phyloP scores from a whole-genome alignment of 306 rosid genomes.

The Vigna reflexopilosa region DNA sequence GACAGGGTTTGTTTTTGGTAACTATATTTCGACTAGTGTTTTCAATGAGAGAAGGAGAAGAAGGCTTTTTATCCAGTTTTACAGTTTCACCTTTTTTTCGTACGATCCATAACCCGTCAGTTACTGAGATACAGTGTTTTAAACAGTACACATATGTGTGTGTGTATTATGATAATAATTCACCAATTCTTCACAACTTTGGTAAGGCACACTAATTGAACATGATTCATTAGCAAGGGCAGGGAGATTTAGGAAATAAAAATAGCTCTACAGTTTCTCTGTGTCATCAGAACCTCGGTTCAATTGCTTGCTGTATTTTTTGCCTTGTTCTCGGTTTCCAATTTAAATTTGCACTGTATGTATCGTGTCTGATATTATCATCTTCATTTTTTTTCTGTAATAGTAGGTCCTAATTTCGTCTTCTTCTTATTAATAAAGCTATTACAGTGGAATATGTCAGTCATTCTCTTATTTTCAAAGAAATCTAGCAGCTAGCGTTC shows the following conservation, averaged over 20 bases:
- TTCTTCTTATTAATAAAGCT: not conserved
- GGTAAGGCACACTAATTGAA: slow-evolving; percentile 22
- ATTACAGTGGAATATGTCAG: slow-evolving; percentile 10
- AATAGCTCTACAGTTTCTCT: slow-evolving; percentile 22
- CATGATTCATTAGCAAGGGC: not conserved
- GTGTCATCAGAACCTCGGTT: not conserved
- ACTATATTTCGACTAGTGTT: slow-evolving; percentile 19
- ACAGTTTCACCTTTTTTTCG: slow-evolving; percentile 31
- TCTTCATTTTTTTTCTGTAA: not conserved
- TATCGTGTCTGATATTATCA: not conserved
- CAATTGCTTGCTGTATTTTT: slow-evolving; percentile 29
- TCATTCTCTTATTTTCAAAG: slow-evolving; percentile 29
- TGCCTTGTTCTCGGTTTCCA: slow-evolving; percentile 31
- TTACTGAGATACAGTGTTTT: slow-evolving; percentile 33
- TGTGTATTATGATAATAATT: not conserved
- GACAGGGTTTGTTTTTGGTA: slow-evolving; percentile 29
- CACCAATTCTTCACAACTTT: not conserved
- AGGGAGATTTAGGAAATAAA: slow-evolving; percentile 5
- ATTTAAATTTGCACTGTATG: slow-evolving; percentile 24
- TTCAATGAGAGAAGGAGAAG: slow-evolving; percentile 37
- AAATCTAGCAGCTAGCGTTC: slow-evolving; percentile 15
- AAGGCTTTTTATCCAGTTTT: slow-evolving; percentile 37
- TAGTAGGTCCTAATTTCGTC: slow-evolving; percentile 7
- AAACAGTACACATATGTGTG: not conserved
- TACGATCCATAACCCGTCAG: slow-evolving; percentile 22